Percentiles rank a stretch among this genome's conserved stretches.
Conservation (phyloP, 2,329 filamentous ascomycete genomes). For the Amauroascus verrucosus region DNA sequence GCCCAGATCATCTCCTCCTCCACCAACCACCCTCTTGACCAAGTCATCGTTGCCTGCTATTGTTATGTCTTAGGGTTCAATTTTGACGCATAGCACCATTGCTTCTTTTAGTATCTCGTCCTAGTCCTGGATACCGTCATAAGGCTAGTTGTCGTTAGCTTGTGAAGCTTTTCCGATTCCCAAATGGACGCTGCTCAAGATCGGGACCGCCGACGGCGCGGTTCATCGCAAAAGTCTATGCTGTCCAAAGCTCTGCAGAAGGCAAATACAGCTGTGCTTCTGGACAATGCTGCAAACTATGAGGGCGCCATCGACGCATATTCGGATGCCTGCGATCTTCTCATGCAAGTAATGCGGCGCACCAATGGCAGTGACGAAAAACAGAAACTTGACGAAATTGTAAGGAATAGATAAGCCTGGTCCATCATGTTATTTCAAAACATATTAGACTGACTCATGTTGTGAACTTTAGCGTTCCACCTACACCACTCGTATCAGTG, state of each 20-base stretch:
- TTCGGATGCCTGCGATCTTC: conserved; percentile 73
- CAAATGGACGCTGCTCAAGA: conserved; percentile 7
- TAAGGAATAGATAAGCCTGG: conserved; percentile 47
- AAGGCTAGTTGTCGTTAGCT: not conserved
- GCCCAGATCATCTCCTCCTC: not conserved
- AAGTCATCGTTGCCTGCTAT: not conserved
- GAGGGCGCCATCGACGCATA: conserved; percentile 87
- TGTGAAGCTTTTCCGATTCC: not conserved
- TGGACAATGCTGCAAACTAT: conserved; percentile 94
- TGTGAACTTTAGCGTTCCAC: conserved; percentile 57
- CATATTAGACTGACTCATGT: not conserved
- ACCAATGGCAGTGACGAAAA: conserved; percentile 79
- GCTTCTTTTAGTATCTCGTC: not conserved
- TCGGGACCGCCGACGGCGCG: conserved; percentile 20
- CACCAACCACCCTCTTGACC: not conserved
- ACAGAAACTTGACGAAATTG: conserved; percentile 79
- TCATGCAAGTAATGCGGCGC: conserved; percentile 77
- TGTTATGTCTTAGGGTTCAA: not conserved
- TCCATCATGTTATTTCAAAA: not conserved
- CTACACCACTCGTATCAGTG: conserved; percentile 80
- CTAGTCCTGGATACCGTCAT: not conserved
- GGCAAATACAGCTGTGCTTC: conserved; percentile 85
- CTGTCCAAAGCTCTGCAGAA: conserved; percentile 90
- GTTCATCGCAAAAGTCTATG: conserved; percentile 84
- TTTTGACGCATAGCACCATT: not conserved